Percentiles rank a stretch among this genome's conserved stretches.
Conservation (phyloP, 208 protist genomes). For the Tritrichomonas foetus region DNA sequence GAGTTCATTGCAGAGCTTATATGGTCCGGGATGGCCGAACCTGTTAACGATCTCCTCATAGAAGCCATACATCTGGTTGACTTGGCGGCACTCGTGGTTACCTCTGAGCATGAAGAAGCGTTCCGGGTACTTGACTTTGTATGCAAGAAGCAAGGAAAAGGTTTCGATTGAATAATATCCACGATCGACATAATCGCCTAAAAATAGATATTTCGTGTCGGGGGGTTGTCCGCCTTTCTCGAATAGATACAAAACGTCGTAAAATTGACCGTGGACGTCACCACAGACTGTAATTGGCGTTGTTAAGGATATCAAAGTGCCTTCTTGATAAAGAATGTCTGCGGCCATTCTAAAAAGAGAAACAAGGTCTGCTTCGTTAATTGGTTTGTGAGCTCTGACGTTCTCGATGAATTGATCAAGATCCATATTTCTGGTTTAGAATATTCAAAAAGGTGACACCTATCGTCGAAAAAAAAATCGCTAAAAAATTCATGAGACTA, state of each 20-base stretch:
- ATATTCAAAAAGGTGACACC: no score
- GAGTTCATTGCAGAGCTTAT: slow-evolving; percentile 72
- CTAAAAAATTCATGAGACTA: no score
- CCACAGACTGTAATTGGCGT: slow-evolving; percentile 51
- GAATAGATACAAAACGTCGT: slow-evolving; percentile 31
- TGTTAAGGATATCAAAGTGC: slow-evolving; percentile 46
- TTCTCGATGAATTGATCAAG: background rate
- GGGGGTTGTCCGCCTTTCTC: background rate
- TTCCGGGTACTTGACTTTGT: slow-evolving; percentile 65
- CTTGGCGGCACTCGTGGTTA: slow-evolving; percentile 83
- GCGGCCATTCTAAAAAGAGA: background rate
- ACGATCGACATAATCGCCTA: slow-evolving; percentile 41
- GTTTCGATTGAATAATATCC: slow-evolving; percentile 42
- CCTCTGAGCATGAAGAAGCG: slow-evolving; percentile 76
- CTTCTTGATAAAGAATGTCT: slow-evolving; percentile 42
- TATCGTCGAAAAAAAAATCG: no score
- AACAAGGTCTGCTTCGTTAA: background rate
- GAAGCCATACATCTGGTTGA: slow-evolving; percentile 82
- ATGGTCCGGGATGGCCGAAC: slow-evolving; percentile 74
- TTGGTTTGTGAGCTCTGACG: background rate
- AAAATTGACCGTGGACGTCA: slow-evolving; percentile 42
- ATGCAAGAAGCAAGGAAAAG: slow-evolving; percentile 33
- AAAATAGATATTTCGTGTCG: slow-evolving; percentile 34
- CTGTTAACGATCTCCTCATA: slow-evolving; percentile 76
- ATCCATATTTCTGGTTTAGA: no score